phyloP scores from a whole-genome alignment of 306 rosid species.

The Trichosanthes truncata region DNA sequence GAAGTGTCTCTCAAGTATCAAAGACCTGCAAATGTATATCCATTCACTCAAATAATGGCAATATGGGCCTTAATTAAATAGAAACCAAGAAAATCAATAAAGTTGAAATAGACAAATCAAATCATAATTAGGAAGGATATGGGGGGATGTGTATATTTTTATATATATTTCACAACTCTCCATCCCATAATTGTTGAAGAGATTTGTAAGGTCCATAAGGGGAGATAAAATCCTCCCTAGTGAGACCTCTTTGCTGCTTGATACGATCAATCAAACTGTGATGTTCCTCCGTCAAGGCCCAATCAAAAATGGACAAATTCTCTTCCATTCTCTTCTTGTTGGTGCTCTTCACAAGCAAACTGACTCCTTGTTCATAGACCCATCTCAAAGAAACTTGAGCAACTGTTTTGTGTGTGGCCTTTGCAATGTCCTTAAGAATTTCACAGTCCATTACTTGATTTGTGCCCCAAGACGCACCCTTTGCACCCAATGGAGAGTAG shows the following conservation, averaged over 20 bases:
- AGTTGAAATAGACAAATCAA: too few relatives aligned
- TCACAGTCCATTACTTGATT: slow-evolving; percentile 44
- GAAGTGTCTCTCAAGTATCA: too few relatives aligned
- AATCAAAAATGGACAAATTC: slow-evolving; percentile 39
- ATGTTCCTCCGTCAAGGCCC: slow-evolving; percentile 31
- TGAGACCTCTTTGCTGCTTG: slow-evolving; percentile 9
- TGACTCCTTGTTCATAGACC: slow-evolving; percentile 32
- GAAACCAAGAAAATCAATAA: too few relatives aligned
- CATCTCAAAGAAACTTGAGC: slow-evolving; percentile 50
- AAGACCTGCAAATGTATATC: too few relatives aligned
- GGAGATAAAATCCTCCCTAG: background rate
- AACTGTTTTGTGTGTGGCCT: slow-evolving; percentile 26
- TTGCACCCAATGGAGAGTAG: slow-evolving; percentile 44
- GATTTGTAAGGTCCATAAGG: slow-evolving; percentile 45
- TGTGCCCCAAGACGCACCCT: slow-evolving; percentile 34
- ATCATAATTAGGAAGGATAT: too few relatives aligned
- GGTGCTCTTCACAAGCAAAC: slow-evolving; percentile 37
- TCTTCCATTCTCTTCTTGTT: slow-evolving; percentile 39
- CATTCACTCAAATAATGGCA: too few relatives aligned
- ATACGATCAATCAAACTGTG: slow-evolving; percentile 23
- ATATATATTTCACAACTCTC: slow-evolving; percentile 11
- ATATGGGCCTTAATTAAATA: too few relatives aligned
- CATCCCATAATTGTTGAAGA: slow-evolving; percentile 33
- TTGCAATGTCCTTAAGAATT: slow-evolving; percentile 35
- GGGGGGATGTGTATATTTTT: too few relatives aligned